phyloP scores from a whole-genome alignment of 768 basidiomycete genomes.

The Boletus sensibilis region DNA sequence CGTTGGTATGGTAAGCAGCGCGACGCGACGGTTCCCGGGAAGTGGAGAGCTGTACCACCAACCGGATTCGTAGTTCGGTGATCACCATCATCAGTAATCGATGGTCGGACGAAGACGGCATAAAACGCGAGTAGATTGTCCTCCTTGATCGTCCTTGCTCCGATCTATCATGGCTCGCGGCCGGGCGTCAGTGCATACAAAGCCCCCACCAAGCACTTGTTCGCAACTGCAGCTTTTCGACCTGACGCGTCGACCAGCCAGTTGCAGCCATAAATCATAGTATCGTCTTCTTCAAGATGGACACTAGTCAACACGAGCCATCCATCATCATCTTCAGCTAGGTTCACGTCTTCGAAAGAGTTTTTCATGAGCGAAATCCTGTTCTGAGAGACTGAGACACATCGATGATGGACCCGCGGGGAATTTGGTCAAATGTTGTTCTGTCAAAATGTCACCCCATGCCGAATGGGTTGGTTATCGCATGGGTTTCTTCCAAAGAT shows the following conservation, averaged over 20 bases:
- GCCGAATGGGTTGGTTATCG: background rate
- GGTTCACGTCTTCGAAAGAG: background rate
- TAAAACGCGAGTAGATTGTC: background rate
- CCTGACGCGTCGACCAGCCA: background rate
- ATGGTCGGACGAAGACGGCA: background rate
- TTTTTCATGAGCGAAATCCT: background rate
- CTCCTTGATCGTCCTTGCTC: background rate
- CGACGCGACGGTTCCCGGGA: background rate
- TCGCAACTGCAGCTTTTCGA: background rate
- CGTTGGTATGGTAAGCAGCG: background rate
- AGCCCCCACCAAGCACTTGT: too few relatives aligned
- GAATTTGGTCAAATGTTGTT: background rate
- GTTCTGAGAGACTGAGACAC: background rate
- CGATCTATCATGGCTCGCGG: background rate
- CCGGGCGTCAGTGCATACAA: background rate
- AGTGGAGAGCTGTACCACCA: background rate
- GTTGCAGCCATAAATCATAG: background rate
- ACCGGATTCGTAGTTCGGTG: background rate
- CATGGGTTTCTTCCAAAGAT: background rate
- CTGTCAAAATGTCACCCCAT: background rate
- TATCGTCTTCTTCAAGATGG: background rate
- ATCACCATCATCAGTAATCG: background rate
- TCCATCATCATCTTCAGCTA: background rate
- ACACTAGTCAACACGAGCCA: background rate
- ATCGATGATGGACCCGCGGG: background rate